Conservation (phyloP, 305 asterid genomes). For the Fraxinus greggii region DNA sequence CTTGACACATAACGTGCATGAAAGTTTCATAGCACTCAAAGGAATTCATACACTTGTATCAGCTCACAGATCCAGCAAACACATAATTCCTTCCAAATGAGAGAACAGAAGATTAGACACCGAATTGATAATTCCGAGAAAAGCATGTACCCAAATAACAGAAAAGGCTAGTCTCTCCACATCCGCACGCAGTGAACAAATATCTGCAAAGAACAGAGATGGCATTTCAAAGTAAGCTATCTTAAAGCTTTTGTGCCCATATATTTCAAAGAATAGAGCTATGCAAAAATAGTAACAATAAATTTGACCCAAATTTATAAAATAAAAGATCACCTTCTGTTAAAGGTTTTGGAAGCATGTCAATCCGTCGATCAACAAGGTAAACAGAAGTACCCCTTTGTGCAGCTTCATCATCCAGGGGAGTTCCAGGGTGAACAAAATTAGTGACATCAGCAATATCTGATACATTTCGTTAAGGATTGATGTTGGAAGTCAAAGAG, state of each 20-base stretch:
- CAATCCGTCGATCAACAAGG: slow-evolving; percentile 97
- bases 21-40: slow-evolving; percentile 6
- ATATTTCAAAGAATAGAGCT: slow-evolving; percentile 15
- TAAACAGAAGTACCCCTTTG: slow-evolving; percentile 98
- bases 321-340: slow-evolving; percentile 73
- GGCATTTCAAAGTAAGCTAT: slow-evolving; percentile 5
- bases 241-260: slow-evolving; percentile 2
- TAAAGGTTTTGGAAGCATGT: slow-evolving; percentile 99
- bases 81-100: background rate
- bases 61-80: slow-evolving; percentile 22
- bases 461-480: slow-evolving; percentile 49
- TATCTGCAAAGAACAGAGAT: slow-evolving; percentile 54
- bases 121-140: slow-evolving; percentile 21
- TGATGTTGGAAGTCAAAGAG: slow-evolving; percentile 25
- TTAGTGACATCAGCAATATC: slow-evolving; percentile 99
- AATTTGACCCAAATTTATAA: background rate
- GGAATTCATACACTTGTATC: slow-evolving; percentile 9
- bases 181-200: slow-evolving; percentile 91
- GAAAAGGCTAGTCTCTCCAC: slow-evolving; percentile 96
- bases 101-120: slow-evolving; percentile 16
- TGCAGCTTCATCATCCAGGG: slow-evolving; percentile 96
- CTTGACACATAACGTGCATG: background rate
- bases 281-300: slow-evolving; percentile 20
- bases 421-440: slow-evolving; percentile 90
- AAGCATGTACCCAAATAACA: slow-evolving; percentile 81